phyloP scores from a whole-genome alignment of 176 grass and related monocot species.

The Luzula sylvatica region DNA sequence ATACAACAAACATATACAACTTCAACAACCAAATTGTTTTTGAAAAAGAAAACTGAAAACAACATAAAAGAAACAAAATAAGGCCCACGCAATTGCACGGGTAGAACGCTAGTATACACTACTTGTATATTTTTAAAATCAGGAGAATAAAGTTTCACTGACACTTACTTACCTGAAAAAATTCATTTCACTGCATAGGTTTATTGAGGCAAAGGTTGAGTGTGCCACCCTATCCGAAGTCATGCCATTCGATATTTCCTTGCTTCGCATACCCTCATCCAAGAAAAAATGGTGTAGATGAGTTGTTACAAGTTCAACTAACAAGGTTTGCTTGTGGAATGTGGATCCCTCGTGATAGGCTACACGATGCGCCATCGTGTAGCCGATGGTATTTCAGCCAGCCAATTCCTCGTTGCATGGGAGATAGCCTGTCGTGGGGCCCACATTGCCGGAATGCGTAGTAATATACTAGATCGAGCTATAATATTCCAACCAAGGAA shows the following conservation, averaged over 20 bases:
- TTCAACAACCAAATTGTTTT: too few species aligned
- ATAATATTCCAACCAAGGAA: constrained; percentile 23
- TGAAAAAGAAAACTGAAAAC: too few species aligned
- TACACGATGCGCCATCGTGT: constrained; percentile 34
- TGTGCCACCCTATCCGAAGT: constrained; percentile 20
- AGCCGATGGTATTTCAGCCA: constrained; percentile 46
- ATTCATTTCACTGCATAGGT: too few species aligned
- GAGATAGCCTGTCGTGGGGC: constrained; percentile 28
- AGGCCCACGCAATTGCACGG: too few species aligned
- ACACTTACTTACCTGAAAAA: too few species aligned
- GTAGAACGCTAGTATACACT: too few species aligned
- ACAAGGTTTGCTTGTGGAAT: constrained; percentile 49
- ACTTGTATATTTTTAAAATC: too few species aligned
- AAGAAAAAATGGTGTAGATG: constrained; percentile 16
- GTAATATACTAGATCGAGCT: constrained; percentile 21
- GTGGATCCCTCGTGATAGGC: constrained; percentile 35
- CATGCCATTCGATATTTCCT: constrained; percentile 34
- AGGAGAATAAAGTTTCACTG: too few species aligned
- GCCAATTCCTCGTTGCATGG: constrained; percentile 52
- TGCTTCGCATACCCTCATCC: constrained; percentile 41
- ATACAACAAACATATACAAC: too few species aligned
- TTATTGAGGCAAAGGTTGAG: constrained; percentile 48
- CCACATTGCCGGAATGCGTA: constrained; percentile 8
- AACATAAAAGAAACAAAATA: too few species aligned
- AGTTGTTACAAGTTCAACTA: constrained; percentile 48